Evolutionary conservation across 2,329 filamentous ascomycete species (phyloP), one percentile per base, ranked within the genome.

Genomic region (Cercospora zeae-maydis): DNA sequence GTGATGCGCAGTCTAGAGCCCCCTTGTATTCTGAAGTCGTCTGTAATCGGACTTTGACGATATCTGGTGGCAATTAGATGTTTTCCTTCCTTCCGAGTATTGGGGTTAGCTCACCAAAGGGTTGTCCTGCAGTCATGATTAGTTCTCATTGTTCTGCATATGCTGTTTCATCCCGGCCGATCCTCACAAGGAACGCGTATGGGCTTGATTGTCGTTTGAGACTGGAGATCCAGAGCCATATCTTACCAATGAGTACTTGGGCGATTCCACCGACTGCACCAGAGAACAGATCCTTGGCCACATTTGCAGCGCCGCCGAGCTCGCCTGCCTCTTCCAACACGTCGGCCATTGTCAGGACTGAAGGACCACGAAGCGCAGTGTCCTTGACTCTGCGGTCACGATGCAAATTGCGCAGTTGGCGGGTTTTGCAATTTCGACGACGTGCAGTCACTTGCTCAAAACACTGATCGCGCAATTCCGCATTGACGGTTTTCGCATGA

Each of bases 1-100:
- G 86, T 57, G 84, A 84, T 7, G 93, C 95, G 69, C 91, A 91
- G 72, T 91, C 84, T 52, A 96, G 78, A 58, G 95, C 95, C 68
- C 86, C 88, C 58, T 85, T 83, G 82, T 97, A 96, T 70, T 91
- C 85, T 21, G 84, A 87, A 59, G 89, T 90, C 14, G 95, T 99
- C 78, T 99, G 95, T 54, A 99, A 84, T 61, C 95, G 91, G 72
- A 99, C 95, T 81, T 99, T 99, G 81, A 99, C 89, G 68, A 97
- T 98, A 82, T 97, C 93, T 86, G 45, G 37, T 57, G 42, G 63
- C 31, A 52, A 34, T 62, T 52, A 57, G 56, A 62, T 61, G 27
- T 34, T 58, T 24, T 13, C n/a, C 13, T 58, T 24, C 24, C 42
- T 63, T 66, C 21, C 47, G n/a, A 9, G 58, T 52, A 47, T 37